Evolutionary conservation across 2,329 filamentous ascomycete genomes (phyloP).

Genomic region (Trematosphaeria pertusa): DNA sequence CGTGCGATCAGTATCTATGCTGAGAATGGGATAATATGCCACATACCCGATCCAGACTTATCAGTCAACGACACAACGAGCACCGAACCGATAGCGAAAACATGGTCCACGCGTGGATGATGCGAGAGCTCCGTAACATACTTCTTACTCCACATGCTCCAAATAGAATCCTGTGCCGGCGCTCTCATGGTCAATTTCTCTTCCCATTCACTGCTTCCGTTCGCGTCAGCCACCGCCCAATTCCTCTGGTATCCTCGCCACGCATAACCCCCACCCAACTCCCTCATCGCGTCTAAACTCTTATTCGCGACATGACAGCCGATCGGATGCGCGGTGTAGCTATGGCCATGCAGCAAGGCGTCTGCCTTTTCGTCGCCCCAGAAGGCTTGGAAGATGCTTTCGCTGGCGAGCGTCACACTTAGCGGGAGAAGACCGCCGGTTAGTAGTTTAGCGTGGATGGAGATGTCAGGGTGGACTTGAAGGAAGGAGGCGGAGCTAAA

Average conservation of each 20-base stretch:
- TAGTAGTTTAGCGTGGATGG: conserved; percentile 82
- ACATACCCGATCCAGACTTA: conserved; percentile 53
- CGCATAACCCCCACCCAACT: conserved; percentile 1
- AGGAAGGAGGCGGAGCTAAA: conserved; percentile 75
- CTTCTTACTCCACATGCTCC: conserved; percentile 74
- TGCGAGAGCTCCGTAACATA: conserved; percentile 68
- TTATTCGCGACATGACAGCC: conserved; percentile 81
- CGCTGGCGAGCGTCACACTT: conserved; percentile 76
- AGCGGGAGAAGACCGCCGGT: conserved; percentile 82
- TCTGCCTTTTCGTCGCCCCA: conserved; percentile 76
- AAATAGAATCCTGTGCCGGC: conserved; percentile 46
- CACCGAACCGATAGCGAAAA: conserved; percentile 78
- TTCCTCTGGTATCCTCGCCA: conserved; percentile 16
- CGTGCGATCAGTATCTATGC: too few species aligned
- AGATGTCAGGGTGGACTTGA: conserved; percentile 72
- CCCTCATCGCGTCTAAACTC: conserved; percentile 64
- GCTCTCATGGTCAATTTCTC: not conserved
- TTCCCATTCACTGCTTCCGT: not conserved
- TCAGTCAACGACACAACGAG: conserved; percentile 69
- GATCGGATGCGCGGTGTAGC: conserved; percentile 83
- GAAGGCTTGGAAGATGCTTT: conserved; percentile 76
- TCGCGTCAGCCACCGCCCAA: conserved; percentile 4
- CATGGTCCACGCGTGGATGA: conserved; percentile 63
- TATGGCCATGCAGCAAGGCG: conserved; percentile 82
- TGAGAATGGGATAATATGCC: not conserved